These are phyloP conservation scores for Populus simonii DNA, from an alignment of 345 rosid genomes.

Conservation along the genomic window DNA sequence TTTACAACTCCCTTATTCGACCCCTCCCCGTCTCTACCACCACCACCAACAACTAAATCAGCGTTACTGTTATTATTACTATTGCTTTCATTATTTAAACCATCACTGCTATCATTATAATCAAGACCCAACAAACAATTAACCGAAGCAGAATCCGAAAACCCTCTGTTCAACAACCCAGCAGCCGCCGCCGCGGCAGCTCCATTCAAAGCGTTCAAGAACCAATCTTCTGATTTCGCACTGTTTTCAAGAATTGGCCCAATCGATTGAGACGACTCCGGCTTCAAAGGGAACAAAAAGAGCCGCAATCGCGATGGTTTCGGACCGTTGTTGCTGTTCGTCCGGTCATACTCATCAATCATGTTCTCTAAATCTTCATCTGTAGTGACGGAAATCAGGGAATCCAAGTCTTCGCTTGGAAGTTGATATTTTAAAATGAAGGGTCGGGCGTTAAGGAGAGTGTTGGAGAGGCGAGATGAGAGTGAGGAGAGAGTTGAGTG, in stretches of 20 bases:
- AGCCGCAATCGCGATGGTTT: slow-evolving; percentile 67
- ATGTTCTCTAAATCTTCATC: slow-evolving; percentile 95
- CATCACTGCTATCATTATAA: slow-evolving; percentile 33
- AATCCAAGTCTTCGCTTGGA: slow-evolving; percentile 90
- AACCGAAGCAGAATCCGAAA: slow-evolving; percentile 68
- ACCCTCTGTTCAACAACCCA: slow-evolving; percentile 48
- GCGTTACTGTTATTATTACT: slow-evolving; percentile 15
- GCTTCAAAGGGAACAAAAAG: slow-evolving; percentile 37
- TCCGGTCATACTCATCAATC: slow-evolving; percentile 94
- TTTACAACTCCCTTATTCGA: slow-evolving; percentile 1
- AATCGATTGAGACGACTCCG: neutral
- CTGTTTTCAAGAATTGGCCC: slow-evolving; percentile 5
- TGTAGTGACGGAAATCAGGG: slow-evolving; percentile 83
- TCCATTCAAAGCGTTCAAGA: slow-evolving; percentile 72
- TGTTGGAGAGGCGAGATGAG: slow-evolving; percentile 54
- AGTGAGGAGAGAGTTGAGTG: slow-evolving; percentile 55
- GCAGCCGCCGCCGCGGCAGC: slow-evolving; percentile 9
- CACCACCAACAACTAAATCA: slow-evolving; percentile 25
- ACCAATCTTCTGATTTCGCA: neutral
- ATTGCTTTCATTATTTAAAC: neutral
- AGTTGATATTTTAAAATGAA: slow-evolving; percentile 93
- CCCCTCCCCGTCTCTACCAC: slow-evolving; percentile 33
- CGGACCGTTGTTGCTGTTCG: slow-evolving; percentile 33
- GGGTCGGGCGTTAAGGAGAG: slow-evolving; percentile 55
- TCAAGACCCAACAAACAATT: slow-evolving; percentile 78